Conservation (phyloP, 768 basidiomycete species). For the Boletus patriciae region DNA sequence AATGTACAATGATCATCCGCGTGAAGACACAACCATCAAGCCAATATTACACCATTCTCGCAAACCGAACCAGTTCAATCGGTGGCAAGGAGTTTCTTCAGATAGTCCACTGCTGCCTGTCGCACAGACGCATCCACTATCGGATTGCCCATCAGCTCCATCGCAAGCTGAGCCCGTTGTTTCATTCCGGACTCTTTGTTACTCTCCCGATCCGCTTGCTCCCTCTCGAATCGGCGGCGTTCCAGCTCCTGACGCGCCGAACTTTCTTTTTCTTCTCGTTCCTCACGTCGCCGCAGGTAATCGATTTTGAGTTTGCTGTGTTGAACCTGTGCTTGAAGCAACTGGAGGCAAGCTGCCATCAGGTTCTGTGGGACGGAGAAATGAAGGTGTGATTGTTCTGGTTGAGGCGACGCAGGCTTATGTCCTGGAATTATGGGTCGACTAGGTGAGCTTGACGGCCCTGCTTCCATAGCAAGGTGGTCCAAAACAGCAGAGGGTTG, state of each 20-base stretch:
- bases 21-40: slow-evolving; percentile 5
- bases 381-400: slow-evolving; percentile 46
- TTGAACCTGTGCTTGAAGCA: slow-evolving; percentile 66
- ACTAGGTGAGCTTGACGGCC: slow-evolving; percentile 18
- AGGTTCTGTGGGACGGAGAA: slow-evolving; percentile 57
- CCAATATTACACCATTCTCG: slow-evolving; percentile 1
- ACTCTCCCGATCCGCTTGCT: slow-evolving; percentile 55
- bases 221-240: slow-evolving; percentile 53
- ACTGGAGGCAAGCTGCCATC: slow-evolving; percentile 56
- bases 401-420: slow-evolving; percentile 16
- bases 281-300: slow-evolving; percentile 63
- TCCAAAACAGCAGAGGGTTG: slow-evolving; percentile 18
- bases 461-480: slow-evolving; percentile 20
- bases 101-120: slow-evolving; percentile 67
- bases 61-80: slow-evolving; percentile 29
- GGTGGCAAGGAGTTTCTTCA: slow-evolving; percentile 59
- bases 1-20: slow-evolving; percentile 15
- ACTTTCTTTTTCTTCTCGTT: slow-evolving; percentile 65
- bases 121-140: slow-evolving; percentile 59
- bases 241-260: slow-evolving; percentile 51
- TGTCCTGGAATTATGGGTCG: slow-evolving; percentile 12
- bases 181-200: slow-evolving; percentile 53
- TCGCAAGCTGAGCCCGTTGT: slow-evolving; percentile 65
- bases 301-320: slow-evolving; percentile 71
- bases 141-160: slow-evolving; percentile 61